Evolutionary conservation across 2,329 filamentous ascomycete genomes (phyloP).

Genomic region (Fusarium nodosum): DNA sequence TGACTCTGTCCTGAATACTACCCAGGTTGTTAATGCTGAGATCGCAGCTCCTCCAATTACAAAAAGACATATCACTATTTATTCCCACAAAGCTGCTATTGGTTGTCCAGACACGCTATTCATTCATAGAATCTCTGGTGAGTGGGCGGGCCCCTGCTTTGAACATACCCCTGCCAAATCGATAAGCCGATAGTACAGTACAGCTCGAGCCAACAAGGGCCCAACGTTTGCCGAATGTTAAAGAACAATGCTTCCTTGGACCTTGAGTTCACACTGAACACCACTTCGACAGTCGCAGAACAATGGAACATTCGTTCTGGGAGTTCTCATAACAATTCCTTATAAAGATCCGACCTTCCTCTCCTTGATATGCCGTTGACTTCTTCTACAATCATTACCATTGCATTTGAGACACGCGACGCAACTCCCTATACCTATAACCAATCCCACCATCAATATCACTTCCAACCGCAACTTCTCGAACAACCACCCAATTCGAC

Average conservation of each 20-base stretch:
- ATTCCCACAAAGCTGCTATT: neutral
- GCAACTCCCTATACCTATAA: constrained; percentile 45
- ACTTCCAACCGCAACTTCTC: constrained; percentile 22
- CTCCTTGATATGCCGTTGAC: constrained; percentile 43
- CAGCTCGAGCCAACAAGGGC: constrained; percentile 28
- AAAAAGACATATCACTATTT: constrained; percentile 7
- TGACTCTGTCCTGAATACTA: neutral
- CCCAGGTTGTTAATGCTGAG: neutral
- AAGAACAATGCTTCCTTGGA: constrained; percentile 38
- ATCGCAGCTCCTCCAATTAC: constrained; percentile 4
- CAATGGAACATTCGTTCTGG: constrained; percentile 36
- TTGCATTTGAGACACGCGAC: constrained; percentile 47
- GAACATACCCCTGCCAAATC: constrained; percentile 40
- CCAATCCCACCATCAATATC: constrained; percentile 27
- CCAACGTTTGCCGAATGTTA: constrained; percentile 32
- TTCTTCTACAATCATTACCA: constrained; percentile 26
- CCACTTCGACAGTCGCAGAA: constrained; percentile 13
- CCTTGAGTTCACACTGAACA: constrained; percentile 40
- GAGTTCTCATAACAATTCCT: constrained; percentile 27
- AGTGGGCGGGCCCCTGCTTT: constrained; percentile 12
- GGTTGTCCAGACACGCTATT: constrained; percentile 15
- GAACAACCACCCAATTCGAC: constrained; percentile 20
- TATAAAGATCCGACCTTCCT: constrained; percentile 27
- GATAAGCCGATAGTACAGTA: constrained; percentile 40
- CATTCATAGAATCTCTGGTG: neutral